phyloP scores from a whole-genome alignment of 1,284 basidiomycete genomes.

The Fomitopsis palustris region DNA sequence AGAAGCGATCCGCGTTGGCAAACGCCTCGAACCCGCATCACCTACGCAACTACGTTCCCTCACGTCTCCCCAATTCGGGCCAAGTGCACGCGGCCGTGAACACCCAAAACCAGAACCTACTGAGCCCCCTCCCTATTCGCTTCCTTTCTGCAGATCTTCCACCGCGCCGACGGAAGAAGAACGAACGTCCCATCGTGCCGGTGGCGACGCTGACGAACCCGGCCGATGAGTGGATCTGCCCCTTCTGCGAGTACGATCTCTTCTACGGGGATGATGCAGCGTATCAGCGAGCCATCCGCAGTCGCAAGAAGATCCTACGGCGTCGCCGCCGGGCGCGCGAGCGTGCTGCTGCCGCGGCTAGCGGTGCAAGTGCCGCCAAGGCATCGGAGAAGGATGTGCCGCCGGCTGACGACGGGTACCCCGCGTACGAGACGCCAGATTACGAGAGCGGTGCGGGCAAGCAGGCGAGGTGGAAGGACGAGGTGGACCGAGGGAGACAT shows the following conservation, averaged over 20 bases:
- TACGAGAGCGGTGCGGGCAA: constrained; percentile 17
- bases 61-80: constrained; percentile 63
- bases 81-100: constrained; percentile 36
- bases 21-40: constrained; percentile 91
- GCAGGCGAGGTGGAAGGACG: constrained; percentile 24
- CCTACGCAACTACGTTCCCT: constrained; percentile 83
- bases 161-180: constrained; percentile 40
- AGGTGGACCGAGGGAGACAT: constrained; percentile 5
- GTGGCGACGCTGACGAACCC: constrained; percentile 50
- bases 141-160: constrained; percentile 70
- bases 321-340: constrained; percentile 74
- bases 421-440: constrained; percentile 26
- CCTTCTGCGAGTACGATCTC: constrained; percentile 82
- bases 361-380: constrained; percentile 30
- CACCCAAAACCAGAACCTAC: constrained; percentile 41
- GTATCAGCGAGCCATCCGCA: constrained; percentile 63
- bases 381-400: constrained; percentile 26
- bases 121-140: constrained; percentile 57
- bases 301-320: constrained; percentile 75
- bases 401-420: constrained; percentile 36
- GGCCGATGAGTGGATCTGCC: constrained; percentile 85
- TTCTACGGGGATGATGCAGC: constrained; percentile 76
- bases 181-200: constrained; percentile 17
- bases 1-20: constrained; percentile 81
- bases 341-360: constrained; percentile 55